Evolutionary conservation across 257 asterid species (phyloP).

Genomic region (Nicotiana undulata): DNA sequence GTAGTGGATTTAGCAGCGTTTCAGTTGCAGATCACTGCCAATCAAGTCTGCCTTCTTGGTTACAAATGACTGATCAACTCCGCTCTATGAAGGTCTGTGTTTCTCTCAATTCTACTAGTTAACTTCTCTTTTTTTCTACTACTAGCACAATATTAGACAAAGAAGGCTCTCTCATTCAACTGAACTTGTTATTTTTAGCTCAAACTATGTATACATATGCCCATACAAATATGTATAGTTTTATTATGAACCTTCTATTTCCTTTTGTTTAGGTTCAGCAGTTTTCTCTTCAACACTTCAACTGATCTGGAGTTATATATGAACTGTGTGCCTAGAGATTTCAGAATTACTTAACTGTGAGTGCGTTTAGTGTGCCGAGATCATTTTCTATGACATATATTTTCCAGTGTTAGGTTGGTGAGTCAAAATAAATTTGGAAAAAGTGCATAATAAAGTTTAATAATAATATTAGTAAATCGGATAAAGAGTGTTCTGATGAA

Average conservation of each 20-base stretch:
- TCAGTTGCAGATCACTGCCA: conserved; percentile 29
- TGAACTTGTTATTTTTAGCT: not conserved
- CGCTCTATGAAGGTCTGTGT: conserved; percentile 42
- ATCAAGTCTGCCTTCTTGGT: conserved; percentile 46
- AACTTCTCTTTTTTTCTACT: not conserved
- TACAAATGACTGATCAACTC: conserved; percentile 32
- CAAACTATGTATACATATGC: not conserved
- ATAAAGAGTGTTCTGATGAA: too few species aligned
- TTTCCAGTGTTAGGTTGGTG: too few species aligned
- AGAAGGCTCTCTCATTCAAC: not conserved
- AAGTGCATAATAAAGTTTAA: too few species aligned
- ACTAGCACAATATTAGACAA: not conserved
- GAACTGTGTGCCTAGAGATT: not conserved
- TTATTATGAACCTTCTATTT: not conserved
- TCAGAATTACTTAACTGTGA: not conserved
- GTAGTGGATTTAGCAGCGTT: conserved; percentile 19
- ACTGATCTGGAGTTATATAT: not conserved
- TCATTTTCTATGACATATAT: too few species aligned
- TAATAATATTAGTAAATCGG: too few species aligned
- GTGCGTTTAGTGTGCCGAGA: too few species aligned
- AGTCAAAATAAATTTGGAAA: too few species aligned
- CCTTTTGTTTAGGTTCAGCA: not conserved
- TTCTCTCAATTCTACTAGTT: not conserved
- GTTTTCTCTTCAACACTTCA: not conserved
- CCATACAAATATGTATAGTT: too few species aligned